Evolutionary conservation across 2,329 filamentous ascomycete species (phyloP), one percentile per base, ranked within the genome.

Genomic region (Fusarium sp.): DNA sequence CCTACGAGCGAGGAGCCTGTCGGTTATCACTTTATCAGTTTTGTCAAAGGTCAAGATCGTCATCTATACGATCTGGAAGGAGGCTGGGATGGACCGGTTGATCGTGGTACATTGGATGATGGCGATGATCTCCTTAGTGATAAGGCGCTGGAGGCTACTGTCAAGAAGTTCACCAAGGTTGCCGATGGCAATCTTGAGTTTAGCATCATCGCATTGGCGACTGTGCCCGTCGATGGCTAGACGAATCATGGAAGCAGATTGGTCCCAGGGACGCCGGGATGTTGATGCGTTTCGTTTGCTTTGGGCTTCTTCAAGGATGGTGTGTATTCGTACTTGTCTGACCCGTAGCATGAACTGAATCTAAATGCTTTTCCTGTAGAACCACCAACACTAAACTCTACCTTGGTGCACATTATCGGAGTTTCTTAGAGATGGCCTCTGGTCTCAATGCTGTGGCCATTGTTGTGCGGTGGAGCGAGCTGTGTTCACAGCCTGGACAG

Each of bases 51-150:
- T 6, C 84, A 86, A 71, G 87, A 91, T 55, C 85, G 86, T 9
- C 83, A 83, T 57, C 76, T 97, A 41, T 97, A 92, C 89, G 93
- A 97, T 81, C 79, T 97, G 74, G 93, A 97, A 79, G 93, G 93
- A 2, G 79, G 85, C 23, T 84, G 91, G 48, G 91, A 91, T 72
- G 93, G 93, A 0, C 93, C 93, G 1, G 80, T 95, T 44, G 88
- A 93, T 69, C 84, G 92, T 16, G 90, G 89, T 0, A 55, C 68
- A 16, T 77, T 92, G 59, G 78, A 61, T 2, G 83, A 83, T 2
- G 85, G 83, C 6, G 88, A 91, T 58, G 89, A 92, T 77, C 84
- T 90, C 54, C 76, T 91, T 66, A 91, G 91, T 75, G 86, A 90
- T 58, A 85, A 82, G 73, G 92, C 92, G n/a, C 79, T 95, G 60